Base-by-base conservation (phyloP, 768 basidiomycete species). In the Leccinum aurantiacum region DNA sequence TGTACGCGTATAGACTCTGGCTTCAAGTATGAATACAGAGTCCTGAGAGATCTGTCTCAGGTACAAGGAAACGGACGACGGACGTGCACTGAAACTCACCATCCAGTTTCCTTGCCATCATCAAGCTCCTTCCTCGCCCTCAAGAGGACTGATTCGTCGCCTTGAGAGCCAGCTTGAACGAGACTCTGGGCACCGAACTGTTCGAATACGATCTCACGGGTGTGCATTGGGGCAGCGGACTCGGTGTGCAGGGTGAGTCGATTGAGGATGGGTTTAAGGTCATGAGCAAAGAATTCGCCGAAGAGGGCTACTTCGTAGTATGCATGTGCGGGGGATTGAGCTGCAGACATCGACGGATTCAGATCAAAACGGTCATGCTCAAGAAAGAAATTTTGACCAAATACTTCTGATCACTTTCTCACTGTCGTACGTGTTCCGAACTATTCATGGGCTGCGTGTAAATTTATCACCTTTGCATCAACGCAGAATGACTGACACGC, bases 261-360 rank as follows among this genome's bases (percentile, higher is more conserved):
- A 73, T 93, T 90, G 56, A 93, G 79, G 62, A 93, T 86, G 0
- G 88, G 75, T 67, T 86, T 84, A 44, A 93, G 84, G 64, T 93
- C 90, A 48, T 84, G 81, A 33, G 89, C 73, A 63, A 88, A 90
- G 77, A 93, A 91, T 68, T 91, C 90, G 61, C 89, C 91, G 58
- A 88, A 90, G 62, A 93, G 84, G 0, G 89, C 88, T 58, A 92
- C 88, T 77, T 93, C 90, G 69, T 92, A 93, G 72, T 91, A 93
- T 55, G 80, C 81, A 67, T 88, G 85, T 11, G 77, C 74, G 37
- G 76, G 70, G 46, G 74, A 70, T 27, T 65, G 65, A 31, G 66
- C 63, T 25, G 67, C 44, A 56, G 65, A 68, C 67, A 69, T 74
- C 19, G 37, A 54, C 31, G 11, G 31, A 41, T 50, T 14, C 35